Conservation (phyloP, 2,329 filamentous ascomycete species). For the Ambrosiella beaveri region DNA sequence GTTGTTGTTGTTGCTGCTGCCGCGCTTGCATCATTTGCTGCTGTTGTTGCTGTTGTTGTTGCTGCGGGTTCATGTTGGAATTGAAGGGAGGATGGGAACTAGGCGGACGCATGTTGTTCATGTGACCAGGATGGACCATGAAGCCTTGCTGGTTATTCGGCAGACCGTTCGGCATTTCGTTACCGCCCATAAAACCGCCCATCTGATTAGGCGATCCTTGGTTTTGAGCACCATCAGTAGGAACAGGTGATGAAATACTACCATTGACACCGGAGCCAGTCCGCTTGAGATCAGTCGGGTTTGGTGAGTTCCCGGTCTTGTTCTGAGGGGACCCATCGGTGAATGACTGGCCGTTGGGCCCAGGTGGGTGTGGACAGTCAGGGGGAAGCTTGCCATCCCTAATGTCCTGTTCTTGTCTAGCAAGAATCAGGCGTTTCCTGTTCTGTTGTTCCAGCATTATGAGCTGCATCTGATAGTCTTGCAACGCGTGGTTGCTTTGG, state of each 20-base stretch:
- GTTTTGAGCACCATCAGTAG: constrained; percentile 45
- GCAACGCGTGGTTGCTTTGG: constrained; percentile 57
- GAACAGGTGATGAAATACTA: constrained; percentile 53
- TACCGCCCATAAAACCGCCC: constrained; percentile 40
- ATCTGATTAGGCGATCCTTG: constrained; percentile 47
- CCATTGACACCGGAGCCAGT: constrained; percentile 56
- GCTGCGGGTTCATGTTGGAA: constrained; percentile 40
- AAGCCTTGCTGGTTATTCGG: constrained; percentile 32
- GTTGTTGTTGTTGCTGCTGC: constrained; percentile 18
- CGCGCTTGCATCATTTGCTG: constrained; percentile 17
- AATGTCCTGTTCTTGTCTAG: constrained; percentile 58
- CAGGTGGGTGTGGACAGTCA: constrained; percentile 35
- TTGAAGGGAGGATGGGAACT: constrained; percentile 46
- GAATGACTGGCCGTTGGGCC: constrained; percentile 43
- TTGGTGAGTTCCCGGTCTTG: constrained; percentile 56
- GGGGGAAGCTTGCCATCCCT: constrained; percentile 32
- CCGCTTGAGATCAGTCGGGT: constrained; percentile 63
- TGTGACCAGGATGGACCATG: constrained; percentile 35
- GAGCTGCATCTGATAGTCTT: constrained; percentile 80
- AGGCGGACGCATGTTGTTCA: constrained; percentile 50
- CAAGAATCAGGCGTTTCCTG: constrained; percentile 73
- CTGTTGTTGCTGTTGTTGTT: constrained; percentile 23
- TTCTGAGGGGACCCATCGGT: constrained; percentile 52
- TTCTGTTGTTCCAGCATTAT: constrained; percentile 80
- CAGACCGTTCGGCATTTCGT: constrained; percentile 38